Evolutionary conservation across 2,329 filamentous ascomycete genomes (phyloP).

Genomic region (Curvularia sp.): DNA sequence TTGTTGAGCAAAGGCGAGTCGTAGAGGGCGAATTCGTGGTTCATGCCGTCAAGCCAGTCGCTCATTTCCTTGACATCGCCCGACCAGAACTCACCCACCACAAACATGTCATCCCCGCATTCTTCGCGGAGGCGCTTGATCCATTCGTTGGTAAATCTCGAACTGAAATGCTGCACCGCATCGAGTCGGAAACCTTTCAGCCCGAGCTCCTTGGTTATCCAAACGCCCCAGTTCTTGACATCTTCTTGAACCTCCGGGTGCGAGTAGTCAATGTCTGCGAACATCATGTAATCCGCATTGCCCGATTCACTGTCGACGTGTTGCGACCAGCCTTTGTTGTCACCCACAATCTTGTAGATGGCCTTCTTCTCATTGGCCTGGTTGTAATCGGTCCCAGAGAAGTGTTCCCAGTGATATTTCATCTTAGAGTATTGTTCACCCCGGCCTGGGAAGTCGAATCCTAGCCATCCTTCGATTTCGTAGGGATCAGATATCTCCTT

Average conservation of each 20-base stretch:
- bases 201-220: conserved; percentile 68
- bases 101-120: conserved; percentile 64
- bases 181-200: conserved; percentile 74
- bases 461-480: conserved; percentile 72
- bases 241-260: conserved; percentile 67
- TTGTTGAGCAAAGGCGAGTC: conserved; percentile 74
- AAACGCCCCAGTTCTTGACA: conserved; percentile 69
- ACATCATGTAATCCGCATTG: conserved; percentile 75
- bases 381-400: conserved; percentile 73
- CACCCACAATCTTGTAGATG: conserved; percentile 70
- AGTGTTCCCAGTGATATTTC: conserved; percentile 73
- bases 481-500: conserved; percentile 62
- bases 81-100: conserved; percentile 75
- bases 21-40: conserved; percentile 64
- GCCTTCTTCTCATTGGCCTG: conserved; percentile 63
- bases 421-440: conserved; percentile 65
- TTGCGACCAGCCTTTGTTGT: conserved; percentile 69
- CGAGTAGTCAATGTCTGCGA: conserved; percentile 71
- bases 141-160: conserved; percentile 71
- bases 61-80: conserved; percentile 64
- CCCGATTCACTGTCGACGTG: conserved; percentile 70
- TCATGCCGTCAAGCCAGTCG: conserved; percentile 65
- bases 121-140: conserved; percentile 61
- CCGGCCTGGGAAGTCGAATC: conserved; percentile 70
- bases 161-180: conserved; percentile 75